Evolutionary conservation across 1,139 yeast genomes (phyloP), one percentile per base, ranked within the genome.

Genomic region (Yamadazyma friedrichii): DNA sequence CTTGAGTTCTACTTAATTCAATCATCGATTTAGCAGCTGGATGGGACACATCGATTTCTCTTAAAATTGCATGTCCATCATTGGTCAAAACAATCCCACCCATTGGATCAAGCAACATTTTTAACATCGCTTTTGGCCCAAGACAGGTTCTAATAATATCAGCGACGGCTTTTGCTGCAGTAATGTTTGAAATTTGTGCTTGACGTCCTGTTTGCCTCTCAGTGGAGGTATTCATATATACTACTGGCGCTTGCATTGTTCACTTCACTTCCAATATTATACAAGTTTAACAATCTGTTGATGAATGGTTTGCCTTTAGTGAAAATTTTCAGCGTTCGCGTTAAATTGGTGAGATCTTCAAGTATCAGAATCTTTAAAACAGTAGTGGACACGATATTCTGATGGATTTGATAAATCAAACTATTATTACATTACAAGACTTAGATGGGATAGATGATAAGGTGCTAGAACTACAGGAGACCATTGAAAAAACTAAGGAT

Each of bases 1-100:
- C 99, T 69, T 93, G 98, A 8, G 98, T 91, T 68, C 98, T 80
- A 55, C 95, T 84, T 53, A 94, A 77, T 67, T 94, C 98, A 59
- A 94, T 87, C 98, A 94, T 94, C 27, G 96, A 86, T 67, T 94
- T 94, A 40, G 99, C 98, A 8, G 98, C 98, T 5, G 99, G 98
- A 60, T 89, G 98, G 3, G 94, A 86, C 45, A 88, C 95, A 58
- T 88, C 95, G 48, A 88, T 87, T 62, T 88, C 96, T 56, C 95
- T 76, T 52, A 88, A 70, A 44, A 88, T 88, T 9, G 95, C 97
- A 62, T 91, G 98, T 6, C 99, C 99, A 62, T 94, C 99, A 65
- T 94, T 94, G 43, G 99, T 94, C 52, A 94, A 75, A 15, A 93
- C 97, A 50, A 94, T 87, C 30, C 98, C 98, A 26, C 99, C 99